phyloP scores from a whole-genome alignment of 2,329 filamentous ascomycete genomes.

The Phialophora tarda region DNA sequence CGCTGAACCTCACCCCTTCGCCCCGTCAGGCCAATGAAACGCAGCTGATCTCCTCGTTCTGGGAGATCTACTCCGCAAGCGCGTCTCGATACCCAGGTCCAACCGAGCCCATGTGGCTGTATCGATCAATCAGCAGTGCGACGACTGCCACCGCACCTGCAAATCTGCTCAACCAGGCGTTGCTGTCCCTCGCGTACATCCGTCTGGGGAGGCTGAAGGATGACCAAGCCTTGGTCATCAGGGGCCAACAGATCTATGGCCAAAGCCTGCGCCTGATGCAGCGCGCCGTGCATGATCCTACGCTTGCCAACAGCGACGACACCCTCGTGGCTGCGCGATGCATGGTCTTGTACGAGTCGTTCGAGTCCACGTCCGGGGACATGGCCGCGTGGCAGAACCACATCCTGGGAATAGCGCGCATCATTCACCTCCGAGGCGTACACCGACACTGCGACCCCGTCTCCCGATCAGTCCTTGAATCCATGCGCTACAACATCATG shows the following conservation, averaged over 20 bases:
- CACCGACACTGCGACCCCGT: conserved; percentile 4
- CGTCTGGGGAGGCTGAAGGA: conserved; percentile 15
- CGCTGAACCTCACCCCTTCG: not conserved
- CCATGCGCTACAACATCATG: conserved; percentile 21
- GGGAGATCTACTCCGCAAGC: conserved; percentile 12
- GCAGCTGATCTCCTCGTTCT: conserved; percentile 24
- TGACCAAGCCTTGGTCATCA: conserved; percentile 2
- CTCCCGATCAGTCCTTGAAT: conserved; percentile 20
- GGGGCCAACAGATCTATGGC: conserved; percentile 22
- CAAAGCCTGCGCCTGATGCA: conserved; percentile 20
- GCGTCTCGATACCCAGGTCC: not conserved
- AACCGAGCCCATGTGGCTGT: conserved; percentile 14
- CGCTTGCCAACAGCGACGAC: conserved; percentile 8
- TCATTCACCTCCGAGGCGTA: conserved; percentile 24
- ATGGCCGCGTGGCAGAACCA: conserved; percentile 28
- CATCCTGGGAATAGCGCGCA: conserved; percentile 18
- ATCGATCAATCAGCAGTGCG: conserved; percentile 8
- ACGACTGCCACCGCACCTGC: not conserved
- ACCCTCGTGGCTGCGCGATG: conserved; percentile 23
- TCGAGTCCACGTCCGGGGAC: conserved; percentile 24
- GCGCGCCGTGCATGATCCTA: conserved; percentile 9
- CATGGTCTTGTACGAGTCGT: conserved; percentile 24
- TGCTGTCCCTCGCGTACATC: conserved; percentile 19
- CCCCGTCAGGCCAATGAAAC: conserved; percentile 8
- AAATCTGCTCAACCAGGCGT: conserved; percentile 11